Percentiles rank a stretch among this genome's conserved stretches.
phyloP scores from a whole-genome alignment of 192 early-diverging fungal genomes.

The Mortierella claussenii region DNA sequence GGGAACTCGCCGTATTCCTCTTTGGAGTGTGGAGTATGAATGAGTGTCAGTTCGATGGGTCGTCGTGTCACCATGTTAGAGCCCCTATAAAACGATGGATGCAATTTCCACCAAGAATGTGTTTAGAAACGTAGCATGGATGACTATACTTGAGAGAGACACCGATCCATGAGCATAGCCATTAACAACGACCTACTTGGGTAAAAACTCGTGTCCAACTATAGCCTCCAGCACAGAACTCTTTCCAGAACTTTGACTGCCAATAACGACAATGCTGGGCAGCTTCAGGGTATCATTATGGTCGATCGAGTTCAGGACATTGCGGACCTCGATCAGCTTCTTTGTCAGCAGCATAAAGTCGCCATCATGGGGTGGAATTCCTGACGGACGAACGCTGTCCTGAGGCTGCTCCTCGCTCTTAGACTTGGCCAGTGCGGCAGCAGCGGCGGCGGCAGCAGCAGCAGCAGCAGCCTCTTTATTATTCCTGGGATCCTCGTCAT shows the following conservation, averaged over 20 bases:
- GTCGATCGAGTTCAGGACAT: slow-evolving; percentile 89
- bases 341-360: slow-evolving; percentile 91
- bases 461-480: slow-evolving; percentile 29
- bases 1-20: slow-evolving; percentile 91
- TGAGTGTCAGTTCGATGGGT: slow-evolving; percentile 86
- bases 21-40: slow-evolving; percentile 79
- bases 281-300: slow-evolving; percentile 80
- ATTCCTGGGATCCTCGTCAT: slow-evolving; percentile 31
- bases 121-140: too few species aligned
- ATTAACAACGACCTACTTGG: slow-evolving; percentile 69
- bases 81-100: slow-evolving; percentile 57
- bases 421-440: slow-evolving; percentile 46
- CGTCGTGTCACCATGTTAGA: slow-evolving; percentile 87
- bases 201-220: slow-evolving; percentile 86
- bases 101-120: too few species aligned
- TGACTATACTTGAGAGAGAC: too few species aligned
- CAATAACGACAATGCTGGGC: slow-evolving; percentile 90
- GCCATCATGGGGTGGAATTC: slow-evolving; percentile 71
- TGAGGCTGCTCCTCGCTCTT: slow-evolving; percentile 54
- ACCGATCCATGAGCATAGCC: too few species aligned
- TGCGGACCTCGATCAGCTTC: slow-evolving; percentile 94
- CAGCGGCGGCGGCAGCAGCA: slow-evolving; percentile 57
- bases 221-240: slow-evolving; percentile 89
- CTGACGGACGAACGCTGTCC: slow-evolving; percentile 58
- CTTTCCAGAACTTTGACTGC: slow-evolving; percentile 88